Conservation (phyloP, 2,329 filamentous ascomycete species). For the Xylaria sp. region DNA sequence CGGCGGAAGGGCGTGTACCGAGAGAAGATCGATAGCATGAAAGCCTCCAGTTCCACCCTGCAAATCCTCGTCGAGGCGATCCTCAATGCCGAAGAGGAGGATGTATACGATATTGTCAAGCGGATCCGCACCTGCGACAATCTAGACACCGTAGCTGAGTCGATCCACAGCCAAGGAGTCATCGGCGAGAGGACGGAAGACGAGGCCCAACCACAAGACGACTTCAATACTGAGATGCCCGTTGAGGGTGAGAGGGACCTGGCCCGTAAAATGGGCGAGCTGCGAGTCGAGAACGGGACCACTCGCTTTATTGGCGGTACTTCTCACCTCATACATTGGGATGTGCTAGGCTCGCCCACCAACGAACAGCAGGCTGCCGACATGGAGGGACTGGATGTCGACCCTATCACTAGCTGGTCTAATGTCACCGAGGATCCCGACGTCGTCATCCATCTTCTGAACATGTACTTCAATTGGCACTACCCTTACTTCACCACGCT, state of each 20-base stretch:
- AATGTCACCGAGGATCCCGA: constrained; percentile 79
- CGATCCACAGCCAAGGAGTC: constrained; percentile 54
- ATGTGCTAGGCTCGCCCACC: constrained; percentile 51
- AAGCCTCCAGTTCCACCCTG: constrained; percentile 84
- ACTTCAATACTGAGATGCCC: constrained; percentile 48
- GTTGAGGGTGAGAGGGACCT: constrained; percentile 75
- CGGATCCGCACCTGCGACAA: constrained; percentile 86
- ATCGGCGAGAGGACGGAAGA: constrained; percentile 42
- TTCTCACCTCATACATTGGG: constrained; percentile 86
- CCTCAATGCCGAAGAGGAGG: constrained; percentile 86
- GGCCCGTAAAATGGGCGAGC: constrained; percentile 90
- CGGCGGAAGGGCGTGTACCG: constrained; percentile 96
- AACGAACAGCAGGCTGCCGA: constrained; percentile 53
- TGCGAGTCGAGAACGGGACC: constrained; percentile 84
- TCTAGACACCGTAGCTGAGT: constrained; percentile 61
- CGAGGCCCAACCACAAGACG: constrained; percentile 50
- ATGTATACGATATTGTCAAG: constrained; percentile 79
- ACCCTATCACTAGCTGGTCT: constrained; percentile 86
- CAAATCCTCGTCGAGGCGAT: constrained; percentile 94
- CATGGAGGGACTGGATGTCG: constrained; percentile 58
- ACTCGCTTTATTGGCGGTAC: constrained; percentile 93
- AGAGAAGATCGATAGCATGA: constrained; percentile 87
- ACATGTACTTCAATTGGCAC: constrained; percentile 98
- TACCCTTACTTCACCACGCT: constrained; percentile 95
- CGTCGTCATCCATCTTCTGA: constrained; percentile 84